Conservation (phyloP, 805 yeast species). For the Cyberlindnera meyerae region DNA sequence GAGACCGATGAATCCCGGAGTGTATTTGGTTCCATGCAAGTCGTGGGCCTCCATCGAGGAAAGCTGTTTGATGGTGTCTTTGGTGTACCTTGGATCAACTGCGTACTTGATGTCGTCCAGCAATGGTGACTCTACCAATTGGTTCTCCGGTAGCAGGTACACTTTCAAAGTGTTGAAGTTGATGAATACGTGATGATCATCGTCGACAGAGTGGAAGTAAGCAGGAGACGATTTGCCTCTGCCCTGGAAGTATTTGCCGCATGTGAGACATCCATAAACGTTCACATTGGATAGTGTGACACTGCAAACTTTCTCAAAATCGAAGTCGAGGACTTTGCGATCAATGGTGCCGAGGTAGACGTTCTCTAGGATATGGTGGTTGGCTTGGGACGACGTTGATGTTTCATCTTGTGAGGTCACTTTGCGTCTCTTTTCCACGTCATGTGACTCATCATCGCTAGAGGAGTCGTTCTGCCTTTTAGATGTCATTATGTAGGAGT, state of each 20-base stretch:
- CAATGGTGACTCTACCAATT: conserved; percentile 34
- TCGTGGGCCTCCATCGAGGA: conserved; percentile 31
- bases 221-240: conserved; percentile 61
- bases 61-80: conserved; percentile 21
- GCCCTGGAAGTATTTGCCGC: conserved; percentile 74
- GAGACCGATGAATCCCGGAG: conserved; percentile 63
- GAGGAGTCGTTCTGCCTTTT: no score
- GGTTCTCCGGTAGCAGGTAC: conserved; percentile 61
- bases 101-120: conserved; percentile 49
- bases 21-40: conserved; percentile 40
- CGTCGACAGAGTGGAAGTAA: conserved; percentile 58
- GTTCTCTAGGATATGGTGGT: conserved; percentile 8
- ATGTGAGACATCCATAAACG: conserved; percentile 66
- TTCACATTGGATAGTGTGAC: conserved; percentile 56
- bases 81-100: conserved; percentile 47
- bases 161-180: conserved; percentile 45
- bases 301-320: conserved; percentile 61
- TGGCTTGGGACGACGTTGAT: neutral
- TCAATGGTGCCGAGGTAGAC: conserved; percentile 28
- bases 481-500: no score
- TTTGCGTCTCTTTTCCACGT: conserved; percentile 2
- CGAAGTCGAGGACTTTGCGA: conserved; percentile 50
- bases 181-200: conserved; percentile 58
- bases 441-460: neutral
- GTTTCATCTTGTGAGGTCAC: neutral